These are phyloP conservation scores for Apiospora saccharicola DNA, from an alignment of 2,329 filamentous ascomycete genomes.

Conservation along the genomic window DNA sequence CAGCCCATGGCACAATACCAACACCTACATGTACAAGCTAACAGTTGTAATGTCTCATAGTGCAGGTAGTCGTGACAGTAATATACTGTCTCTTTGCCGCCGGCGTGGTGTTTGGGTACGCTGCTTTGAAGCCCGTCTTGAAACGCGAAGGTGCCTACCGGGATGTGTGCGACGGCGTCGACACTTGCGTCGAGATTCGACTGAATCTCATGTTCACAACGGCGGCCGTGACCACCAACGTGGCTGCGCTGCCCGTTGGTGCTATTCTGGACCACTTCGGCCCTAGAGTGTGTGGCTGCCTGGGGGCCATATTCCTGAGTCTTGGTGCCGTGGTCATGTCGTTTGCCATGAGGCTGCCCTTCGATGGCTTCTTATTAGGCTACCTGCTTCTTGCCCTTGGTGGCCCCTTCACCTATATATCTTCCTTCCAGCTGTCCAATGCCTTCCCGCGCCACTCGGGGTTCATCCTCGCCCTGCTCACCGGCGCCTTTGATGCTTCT, in stretches of 20 bases:
- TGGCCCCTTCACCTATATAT: constrained; percentile 83
- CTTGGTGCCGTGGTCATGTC: constrained; percentile 77
- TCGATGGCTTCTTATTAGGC: constrained; percentile 78
- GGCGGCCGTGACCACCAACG: constrained; percentile 87
- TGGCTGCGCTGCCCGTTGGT: constrained; percentile 84
- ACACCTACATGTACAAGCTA: constrained; percentile 25
- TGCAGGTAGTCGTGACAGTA: constrained; percentile 73
- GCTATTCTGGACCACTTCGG: constrained; percentile 85
- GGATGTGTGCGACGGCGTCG: constrained; percentile 60
- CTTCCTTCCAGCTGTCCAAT: constrained; percentile 85
- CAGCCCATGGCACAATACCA: background rate
- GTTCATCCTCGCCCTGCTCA: constrained; percentile 80
- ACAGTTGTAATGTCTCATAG: constrained; percentile 48
- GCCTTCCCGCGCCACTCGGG: constrained; percentile 80
- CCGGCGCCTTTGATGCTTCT: constrained; percentile 84
- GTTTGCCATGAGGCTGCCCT: constrained; percentile 67
- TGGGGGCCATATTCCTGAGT: constrained; percentile 73
- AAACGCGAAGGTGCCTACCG: constrained; percentile 76
- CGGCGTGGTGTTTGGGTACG: constrained; percentile 84
- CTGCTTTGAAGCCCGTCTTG: constrained; percentile 82
- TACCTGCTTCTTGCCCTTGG: constrained; percentile 81
- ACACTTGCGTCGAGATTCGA: constrained; percentile 63
- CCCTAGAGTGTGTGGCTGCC: constrained; percentile 76
- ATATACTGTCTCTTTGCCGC: constrained; percentile 80
- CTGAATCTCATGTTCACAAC: constrained; percentile 94